These are phyloP conservation scores for Lodderomyces pseudojiufengensis DNA, from an alignment of 1,139 yeast species.

Conservation along the genomic window DNA sequence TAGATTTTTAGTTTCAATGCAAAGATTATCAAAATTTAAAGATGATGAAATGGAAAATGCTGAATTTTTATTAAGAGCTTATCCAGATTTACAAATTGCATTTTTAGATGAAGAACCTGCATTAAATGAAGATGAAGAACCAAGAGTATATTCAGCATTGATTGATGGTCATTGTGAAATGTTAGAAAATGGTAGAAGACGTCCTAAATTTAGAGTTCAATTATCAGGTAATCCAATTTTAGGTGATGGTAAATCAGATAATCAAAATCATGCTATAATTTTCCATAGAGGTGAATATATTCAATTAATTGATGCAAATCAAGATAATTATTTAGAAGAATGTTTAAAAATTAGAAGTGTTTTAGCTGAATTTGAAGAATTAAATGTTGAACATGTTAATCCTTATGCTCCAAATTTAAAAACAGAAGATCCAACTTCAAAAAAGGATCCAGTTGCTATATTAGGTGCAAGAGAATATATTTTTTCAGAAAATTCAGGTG, in stretches of 20 bases:
- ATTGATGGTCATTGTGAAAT: slow-evolving; percentile 99
- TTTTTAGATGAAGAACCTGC: slow-evolving; percentile 94
- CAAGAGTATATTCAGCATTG: slow-evolving; percentile 92
- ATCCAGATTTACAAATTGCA: slow-evolving; percentile 97
- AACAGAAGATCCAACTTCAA: slow-evolving; percentile 32
- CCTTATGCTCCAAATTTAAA: slow-evolving; percentile 69
- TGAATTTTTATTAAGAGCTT: slow-evolving; percentile 95
- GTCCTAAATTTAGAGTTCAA: slow-evolving; percentile 97
- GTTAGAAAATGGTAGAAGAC: slow-evolving; percentile 96
- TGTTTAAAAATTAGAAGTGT: slow-evolving; percentile 97
- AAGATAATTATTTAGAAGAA: slow-evolving; percentile 96
- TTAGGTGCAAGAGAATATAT: slow-evolving; percentile 99
- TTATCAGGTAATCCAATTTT: slow-evolving; percentile 97
- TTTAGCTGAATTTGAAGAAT: slow-evolving; percentile 95
- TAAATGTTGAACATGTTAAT: slow-evolving; percentile 79
- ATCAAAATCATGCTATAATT: slow-evolving; percentile 94
- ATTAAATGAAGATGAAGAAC: slow-evolving; percentile 92
- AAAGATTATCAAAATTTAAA: slow-evolving; percentile 93
- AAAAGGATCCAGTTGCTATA: slow-evolving; percentile 84
- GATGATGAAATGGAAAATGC: slow-evolving; percentile 98
- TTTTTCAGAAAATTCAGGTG: slow-evolving; percentile 98
- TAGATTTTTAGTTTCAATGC: slow-evolving; percentile 97
- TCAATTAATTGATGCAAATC: slow-evolving; percentile 97
- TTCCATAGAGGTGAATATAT: slow-evolving; percentile 99
- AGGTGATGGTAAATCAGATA: slow-evolving; percentile 99